Base-by-base conservation (phyloP, 306 rosid species). In the Fragaria iinumae region DNA sequence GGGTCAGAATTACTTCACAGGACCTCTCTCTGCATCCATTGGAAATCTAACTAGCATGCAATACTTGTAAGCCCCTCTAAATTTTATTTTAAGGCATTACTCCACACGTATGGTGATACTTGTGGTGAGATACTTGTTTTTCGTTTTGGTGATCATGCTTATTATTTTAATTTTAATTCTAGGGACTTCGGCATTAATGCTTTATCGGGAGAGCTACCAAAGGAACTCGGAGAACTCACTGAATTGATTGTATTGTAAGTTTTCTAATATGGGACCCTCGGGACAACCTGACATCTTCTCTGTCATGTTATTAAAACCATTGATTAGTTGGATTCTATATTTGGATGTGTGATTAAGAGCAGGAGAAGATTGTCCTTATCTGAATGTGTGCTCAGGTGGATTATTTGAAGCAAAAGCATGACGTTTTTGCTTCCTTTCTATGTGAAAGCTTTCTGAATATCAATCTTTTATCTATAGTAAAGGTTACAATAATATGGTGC, bases 181-280 rank as follows among this genome's bases (percentile, higher is more conserved):
- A 91, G 96, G 91, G 27, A n/a, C 63, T 0, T 93, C 21, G 91
- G 90, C 79, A 80, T 80, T 69, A 93, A 93, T 82, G 76, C 87
- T 48, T 78, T 91, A 18, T 91, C 97, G 27, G 92, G 98, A 59
- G 84, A 80, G 84, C 83, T 91, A 76, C 98, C 98, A 1, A 90
- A 85, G 83, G 96, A 88, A 77, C 76, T 93, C 41, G 90, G 93
- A 72, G 55, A 81, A 45, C 97, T 91, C 41, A 83, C 89, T 5
- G 74, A 83, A 21, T 65, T 93, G 70, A 7, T 0, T 45, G 0
- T 16, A 63, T 44, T 93, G 97, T 93, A 86, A 52, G 97, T 80
- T 74, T 75, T 6, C 56, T 53, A 25, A 69, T 69, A 43, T 43
- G 41, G 21, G 11, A 69, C 12, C 16, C 18, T 43, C 2, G 7